Evolutionary conservation across 2,329 filamentous ascomycete genomes (phyloP), one percentile per base, ranked within the genome.

Genomic region (Hymenoscyphus albidus): DNA sequence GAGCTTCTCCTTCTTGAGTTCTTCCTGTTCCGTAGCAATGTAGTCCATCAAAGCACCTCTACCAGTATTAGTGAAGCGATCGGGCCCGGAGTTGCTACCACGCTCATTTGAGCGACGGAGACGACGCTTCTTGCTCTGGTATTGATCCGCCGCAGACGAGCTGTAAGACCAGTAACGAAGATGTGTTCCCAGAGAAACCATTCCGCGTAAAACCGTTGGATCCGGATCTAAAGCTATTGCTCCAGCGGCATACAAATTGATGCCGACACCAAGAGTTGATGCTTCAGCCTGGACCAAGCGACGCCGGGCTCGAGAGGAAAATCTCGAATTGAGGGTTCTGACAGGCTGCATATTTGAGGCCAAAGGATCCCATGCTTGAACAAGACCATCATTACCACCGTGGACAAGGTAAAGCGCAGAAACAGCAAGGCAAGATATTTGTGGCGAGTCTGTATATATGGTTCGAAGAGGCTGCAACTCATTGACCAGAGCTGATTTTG

Each of bases 311-410:
- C 92, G 88, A 7, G 90, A 89, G 1, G 91, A 91, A 69, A 94
- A 93, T 14, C 90, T 88, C 2, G 92, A 92, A 74, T 96, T 93
- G 62, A 99, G 81, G 0, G 93, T 98, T 48, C 93, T 87, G 61
- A 98, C 84, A 0, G 95, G 92, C 22, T 89, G 87, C 18, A 83
- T 78, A 0, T 84, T 90, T 1, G 94, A 98, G 0, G 89, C 92
- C 58, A 99, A 80, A n/a, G 91, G 91, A 78, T 99, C 95, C 95
- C 95, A 99, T 5, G 93, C 91, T 76, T 98, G 95, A 4, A 97
- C 94, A 2, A 98, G 84, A 0, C 95, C 94, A 77, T 99, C 95
- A 70, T 91, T 97, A 32, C 95, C 95, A 59, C 95, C 95, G 75
- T 97, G 92, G 6, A 98, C 90, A 16, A 99, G 79, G 74, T 96